These are phyloP conservation scores for Annona cherimola DNA, from an alignment of 164 flowering plant species.

Conservation along the genomic window DNA sequence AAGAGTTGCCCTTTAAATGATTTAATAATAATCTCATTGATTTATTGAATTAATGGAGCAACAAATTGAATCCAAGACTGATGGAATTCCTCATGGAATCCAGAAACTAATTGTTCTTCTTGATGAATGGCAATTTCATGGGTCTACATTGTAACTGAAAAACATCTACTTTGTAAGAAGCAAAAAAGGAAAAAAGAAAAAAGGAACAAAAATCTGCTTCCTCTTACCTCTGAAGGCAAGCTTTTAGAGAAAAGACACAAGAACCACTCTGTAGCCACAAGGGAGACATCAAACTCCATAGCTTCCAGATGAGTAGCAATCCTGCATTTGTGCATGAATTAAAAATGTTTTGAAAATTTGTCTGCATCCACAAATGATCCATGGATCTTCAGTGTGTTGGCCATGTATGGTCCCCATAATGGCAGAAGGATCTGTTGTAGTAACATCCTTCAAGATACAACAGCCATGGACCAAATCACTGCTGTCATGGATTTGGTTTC, in stretches of 20 bases:
- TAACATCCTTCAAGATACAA: no score
- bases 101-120: neutral
- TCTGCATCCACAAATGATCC: no score
- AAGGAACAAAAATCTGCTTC: neutral
- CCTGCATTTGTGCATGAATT: conserved; percentile 31
- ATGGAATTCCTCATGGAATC: neutral
- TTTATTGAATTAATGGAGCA: no score
- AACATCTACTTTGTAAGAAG: neutral
- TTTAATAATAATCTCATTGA: no score
- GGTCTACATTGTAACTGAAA: neutral
- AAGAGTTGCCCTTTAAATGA: no score
- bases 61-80: neutral
- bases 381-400: neutral
- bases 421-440: neutral
- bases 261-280: conserved; percentile 96
- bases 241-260: conserved; percentile 93
- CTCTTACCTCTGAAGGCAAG: conserved; percentile 89
- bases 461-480: no score
- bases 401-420: neutral
- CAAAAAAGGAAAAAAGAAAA: neutral
- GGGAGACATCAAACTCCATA: conserved; percentile 87
- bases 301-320: conserved; percentile 77
- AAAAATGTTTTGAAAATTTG: no score
- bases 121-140: neutral
- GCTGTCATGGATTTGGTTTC: no score